Conservation (phyloP, 345 rosid species). For the Microcos paniculata region DNA sequence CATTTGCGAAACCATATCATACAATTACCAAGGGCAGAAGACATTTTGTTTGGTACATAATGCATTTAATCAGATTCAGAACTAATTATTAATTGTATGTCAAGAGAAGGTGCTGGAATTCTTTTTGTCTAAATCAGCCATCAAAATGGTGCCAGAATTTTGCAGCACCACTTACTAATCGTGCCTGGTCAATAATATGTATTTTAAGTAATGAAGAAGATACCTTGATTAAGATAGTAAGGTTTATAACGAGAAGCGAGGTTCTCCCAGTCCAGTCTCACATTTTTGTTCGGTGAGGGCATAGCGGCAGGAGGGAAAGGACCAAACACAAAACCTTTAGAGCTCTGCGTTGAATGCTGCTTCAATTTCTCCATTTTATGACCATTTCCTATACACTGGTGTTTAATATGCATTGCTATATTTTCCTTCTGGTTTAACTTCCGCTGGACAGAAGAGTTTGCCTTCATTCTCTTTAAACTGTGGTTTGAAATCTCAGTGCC, state of each 20-base stretch:
- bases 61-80: neutral
- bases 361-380: slow-evolving; percentile 22
- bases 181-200: neutral
- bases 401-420: slow-evolving; percentile 20
- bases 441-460: slow-evolving; percentile 26
- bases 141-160: slow-evolving; percentile 5
- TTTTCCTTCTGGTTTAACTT: slow-evolving; percentile 35
- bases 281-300: slow-evolving; percentile 28
- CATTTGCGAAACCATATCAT: slow-evolving; percentile 21
- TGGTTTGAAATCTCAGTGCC: slow-evolving; percentile 64
- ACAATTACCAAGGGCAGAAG: neutral
- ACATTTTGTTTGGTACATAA: neutral
- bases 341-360: slow-evolving; percentile 25
- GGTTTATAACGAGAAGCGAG: slow-evolving; percentile 53
- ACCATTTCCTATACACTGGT: slow-evolving; percentile 19
- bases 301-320: slow-evolving; percentile 47
- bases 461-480: slow-evolving; percentile 42
- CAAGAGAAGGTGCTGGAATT: neutral
- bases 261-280: slow-evolving; percentile 42
- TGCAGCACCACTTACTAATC: neutral
- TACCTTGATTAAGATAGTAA: slow-evolving; percentile 70
- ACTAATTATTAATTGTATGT: neutral
- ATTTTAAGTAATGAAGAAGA: slow-evolving; percentile 2
- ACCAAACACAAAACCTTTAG: slow-evolving; percentile 50
- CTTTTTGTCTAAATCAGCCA: neutral